Conservation (phyloP, 805 yeast species). For the Candida railenensis region DNA sequence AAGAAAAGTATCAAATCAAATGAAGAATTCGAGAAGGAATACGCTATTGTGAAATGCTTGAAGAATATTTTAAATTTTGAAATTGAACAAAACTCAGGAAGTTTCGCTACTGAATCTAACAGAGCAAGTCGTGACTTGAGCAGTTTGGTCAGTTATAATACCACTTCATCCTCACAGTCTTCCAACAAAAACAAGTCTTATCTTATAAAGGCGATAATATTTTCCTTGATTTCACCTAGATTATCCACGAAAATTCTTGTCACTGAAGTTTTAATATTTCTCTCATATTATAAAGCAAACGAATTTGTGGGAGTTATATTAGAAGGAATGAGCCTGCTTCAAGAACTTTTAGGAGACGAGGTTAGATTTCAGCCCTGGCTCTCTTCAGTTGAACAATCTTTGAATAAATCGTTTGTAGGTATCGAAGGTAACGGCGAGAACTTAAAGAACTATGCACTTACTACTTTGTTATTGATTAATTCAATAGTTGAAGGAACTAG, state of each 20-base stretch:
- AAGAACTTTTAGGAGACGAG: slow-evolving; percentile 34
- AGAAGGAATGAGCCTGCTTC: slow-evolving; percentile 31
- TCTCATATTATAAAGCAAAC: slow-evolving; percentile 24
- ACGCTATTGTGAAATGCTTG: slow-evolving; percentile 36
- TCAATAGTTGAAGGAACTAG: slow-evolving; percentile 28
- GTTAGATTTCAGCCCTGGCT: slow-evolving; percentile 43
- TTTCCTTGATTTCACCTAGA: slow-evolving; percentile 40
- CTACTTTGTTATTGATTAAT: slow-evolving; percentile 36
- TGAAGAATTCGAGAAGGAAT: slow-evolving; percentile 43
- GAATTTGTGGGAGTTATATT: slow-evolving; percentile 25
- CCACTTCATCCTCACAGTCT: background rate
- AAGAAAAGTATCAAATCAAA: slow-evolving; percentile 43
- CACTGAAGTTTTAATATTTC: slow-evolving; percentile 41
- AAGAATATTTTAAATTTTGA: slow-evolving; percentile 31
- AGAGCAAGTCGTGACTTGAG: background rate
- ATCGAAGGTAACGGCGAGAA: slow-evolving; percentile 10
- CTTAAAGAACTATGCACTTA: slow-evolving; percentile 32
- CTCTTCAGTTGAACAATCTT: slow-evolving; percentile 31
- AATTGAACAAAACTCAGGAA: slow-evolving; percentile 10
- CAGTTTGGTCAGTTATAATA: background rate
- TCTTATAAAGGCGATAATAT: slow-evolving; percentile 35
- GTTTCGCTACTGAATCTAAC: slow-evolving; percentile 5
- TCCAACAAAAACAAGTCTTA: slow-evolving; percentile 25
- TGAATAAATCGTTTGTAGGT: slow-evolving; percentile 26
- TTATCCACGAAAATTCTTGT: slow-evolving; percentile 39